phyloP scores from a whole-genome alignment of 192 early-diverging fungal genomes.

The Coemansia interrupta region DNA sequence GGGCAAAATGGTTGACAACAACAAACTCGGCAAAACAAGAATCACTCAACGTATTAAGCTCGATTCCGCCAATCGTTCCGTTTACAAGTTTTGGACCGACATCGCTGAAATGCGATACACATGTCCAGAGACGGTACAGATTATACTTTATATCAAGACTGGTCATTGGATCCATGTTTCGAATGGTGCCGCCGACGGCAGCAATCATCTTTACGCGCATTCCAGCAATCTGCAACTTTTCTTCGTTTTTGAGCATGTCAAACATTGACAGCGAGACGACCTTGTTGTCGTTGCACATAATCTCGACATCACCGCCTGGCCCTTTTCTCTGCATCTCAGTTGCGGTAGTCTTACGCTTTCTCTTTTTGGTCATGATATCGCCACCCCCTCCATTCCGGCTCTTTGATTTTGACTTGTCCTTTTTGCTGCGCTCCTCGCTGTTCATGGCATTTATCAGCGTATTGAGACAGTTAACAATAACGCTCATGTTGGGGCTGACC shows the following conservation, averaged over 20 bases:
- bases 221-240: constrained; percentile 38
- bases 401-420: not conserved
- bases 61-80: not conserved
- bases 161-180: constrained; percentile 9
- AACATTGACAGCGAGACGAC: constrained; percentile 23
- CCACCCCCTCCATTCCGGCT: not conserved
- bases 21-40: constrained; percentile 39
- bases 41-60: not conserved
- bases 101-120: constrained; percentile 19
- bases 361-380: not conserved
- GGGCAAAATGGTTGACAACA: constrained; percentile 27
- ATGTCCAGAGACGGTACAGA: constrained; percentile 46
- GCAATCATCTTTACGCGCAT: constrained; percentile 39
- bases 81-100: constrained; percentile 8
- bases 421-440: not conserved
- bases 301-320: not conserved
- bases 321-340: not conserved
- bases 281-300: constrained; percentile 23
- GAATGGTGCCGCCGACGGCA: constrained; percentile 29
- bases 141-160: constrained; percentile 34
- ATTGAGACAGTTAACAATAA: constrained; percentile 10
- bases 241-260: constrained; percentile 38
- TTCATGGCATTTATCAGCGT: constrained; percentile 8
- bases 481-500: not conserved
- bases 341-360: constrained; percentile 18